Base-by-base conservation (phyloP, 306 rosid species). In the Vigna hirtella region DNA sequence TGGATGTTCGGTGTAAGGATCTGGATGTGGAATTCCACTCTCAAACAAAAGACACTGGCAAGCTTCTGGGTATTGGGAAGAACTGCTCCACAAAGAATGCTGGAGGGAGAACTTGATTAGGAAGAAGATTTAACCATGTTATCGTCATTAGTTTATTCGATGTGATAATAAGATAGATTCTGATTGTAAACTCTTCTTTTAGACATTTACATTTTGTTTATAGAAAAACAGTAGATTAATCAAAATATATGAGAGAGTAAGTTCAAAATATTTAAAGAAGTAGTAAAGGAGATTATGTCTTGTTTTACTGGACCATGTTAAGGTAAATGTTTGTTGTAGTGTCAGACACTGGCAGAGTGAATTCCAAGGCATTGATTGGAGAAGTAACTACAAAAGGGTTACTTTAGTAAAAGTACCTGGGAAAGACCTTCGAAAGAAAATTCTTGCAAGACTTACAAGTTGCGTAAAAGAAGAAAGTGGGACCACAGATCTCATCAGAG, bases 11-110 rank as follows among this genome's bases (percentile, higher is more conserved):
- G 9, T 86, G 87, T 36, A 43, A 12, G 20, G 74, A 80, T 30
- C 59, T 86, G 22, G 51, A 57, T 57, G 79, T 77, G 10, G 78
- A 6, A n/a, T 81, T 83, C 80, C 80, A 43, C 42, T 20, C 78
- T 68, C 15, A 78, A 43, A 80, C 76, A 58, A 80, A 77, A 56
- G 67, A 16, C 18, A 74, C 47, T 2, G 85, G 83, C 16, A 80
- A 73, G 56, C 70, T 77, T 34, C 8, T 58, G 72, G 76, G 83
- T 6, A 4, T 55, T 16, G 78, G 79, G 16, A 77, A 73, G 40
- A 9, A 63, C 5, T 86, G 89, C 34, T 0, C 3, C 22, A 64
- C 66, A 11, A 11, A 11, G 58, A 24, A 24, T 43, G 8, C 15
- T 38, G 56, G 0, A 38, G 70, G 5, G 6, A 64, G 15, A 50